Percentiles rank a stretch among this genome's conserved stretches.
Conservation (phyloP, 73 alveolate species). For the Paramecium sonneborni region DNA sequence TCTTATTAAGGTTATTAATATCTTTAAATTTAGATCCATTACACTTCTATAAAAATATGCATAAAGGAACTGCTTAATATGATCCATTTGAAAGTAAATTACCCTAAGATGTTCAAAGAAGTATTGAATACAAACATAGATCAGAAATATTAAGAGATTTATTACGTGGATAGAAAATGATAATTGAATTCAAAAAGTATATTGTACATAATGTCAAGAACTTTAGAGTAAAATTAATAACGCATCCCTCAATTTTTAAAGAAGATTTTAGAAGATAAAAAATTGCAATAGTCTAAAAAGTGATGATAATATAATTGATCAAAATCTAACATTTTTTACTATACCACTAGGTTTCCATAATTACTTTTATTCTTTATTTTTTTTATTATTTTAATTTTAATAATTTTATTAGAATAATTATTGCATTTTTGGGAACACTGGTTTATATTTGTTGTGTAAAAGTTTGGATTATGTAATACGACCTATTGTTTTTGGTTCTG, state of each 20-base stretch:
- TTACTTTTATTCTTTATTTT: not conserved
- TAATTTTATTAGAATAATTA: not conserved
- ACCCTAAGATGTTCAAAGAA: not conserved
- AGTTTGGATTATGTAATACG: not conserved
- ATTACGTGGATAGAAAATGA: slow-evolving; percentile 10
- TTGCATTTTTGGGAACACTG: not conserved
- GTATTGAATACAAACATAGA: slow-evolving; percentile 10
- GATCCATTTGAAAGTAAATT: not conserved
- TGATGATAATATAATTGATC: slow-evolving; percentile 13
- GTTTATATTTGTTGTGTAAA: not conserved
- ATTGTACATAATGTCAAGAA: not conserved
- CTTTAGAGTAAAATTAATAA: not conserved
- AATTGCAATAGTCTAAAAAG: not conserved
- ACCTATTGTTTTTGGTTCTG: not conserved
- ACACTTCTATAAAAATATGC: slow-evolving; percentile 30
- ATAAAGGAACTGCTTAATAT: not conserved
- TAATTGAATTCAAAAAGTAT: not conserved
- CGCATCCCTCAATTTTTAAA: slow-evolving; percentile 7
- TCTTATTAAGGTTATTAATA: not conserved
- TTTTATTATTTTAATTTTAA: not conserved
- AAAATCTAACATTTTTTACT: not conserved
- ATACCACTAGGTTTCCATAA: not conserved
- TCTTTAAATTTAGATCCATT: not conserved
- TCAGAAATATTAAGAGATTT: slow-evolving; percentile 7
- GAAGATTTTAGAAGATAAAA: slow-evolving; percentile 2